phyloP scores from a whole-genome alignment of 1,284 basidiomycete species.

The Mycena sp. region DNA sequence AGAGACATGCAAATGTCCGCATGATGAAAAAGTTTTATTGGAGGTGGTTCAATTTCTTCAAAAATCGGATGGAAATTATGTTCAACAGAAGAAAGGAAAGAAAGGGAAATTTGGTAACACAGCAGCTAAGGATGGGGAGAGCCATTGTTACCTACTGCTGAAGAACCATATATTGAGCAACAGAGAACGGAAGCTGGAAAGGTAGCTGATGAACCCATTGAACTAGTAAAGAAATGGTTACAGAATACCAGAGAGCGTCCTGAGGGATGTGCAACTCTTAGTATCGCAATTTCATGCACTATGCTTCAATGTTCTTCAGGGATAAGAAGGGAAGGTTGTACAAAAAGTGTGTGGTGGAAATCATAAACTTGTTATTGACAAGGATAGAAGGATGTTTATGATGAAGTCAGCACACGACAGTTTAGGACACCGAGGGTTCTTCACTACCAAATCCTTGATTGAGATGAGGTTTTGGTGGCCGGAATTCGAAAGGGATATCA shows the following conservation, averaged over 20 bases:
- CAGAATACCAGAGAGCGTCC: neutral
- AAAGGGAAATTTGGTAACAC: neutral
- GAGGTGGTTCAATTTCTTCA: neutral
- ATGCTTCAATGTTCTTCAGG: conserved; percentile 1
- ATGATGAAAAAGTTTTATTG: neutral
- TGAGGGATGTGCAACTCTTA: neutral
- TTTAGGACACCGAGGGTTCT: conserved; percentile 39
- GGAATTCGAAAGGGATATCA: no score
- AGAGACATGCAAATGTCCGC: neutral
- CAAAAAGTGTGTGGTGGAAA: neutral
- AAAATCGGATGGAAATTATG: neutral
- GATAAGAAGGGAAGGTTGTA: conserved; percentile 1
- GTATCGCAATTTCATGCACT: neutral
- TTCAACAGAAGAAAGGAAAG: neutral
- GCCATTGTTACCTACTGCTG: neutral
- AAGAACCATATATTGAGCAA: neutral
- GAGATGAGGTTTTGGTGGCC: no score
- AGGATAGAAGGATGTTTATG: conserved; percentile 18
- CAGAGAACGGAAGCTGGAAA: neutral
- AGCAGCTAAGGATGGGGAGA: neutral
- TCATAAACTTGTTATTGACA: conserved; percentile 28
- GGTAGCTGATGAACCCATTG: neutral
- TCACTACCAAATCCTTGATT: conserved; percentile 24
- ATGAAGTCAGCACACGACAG: conserved; percentile 34
- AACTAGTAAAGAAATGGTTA: neutral